phyloP scores from a whole-genome alignment of 352 stramenopile genomes.

The Phytophthora chlamydospora region DNA sequence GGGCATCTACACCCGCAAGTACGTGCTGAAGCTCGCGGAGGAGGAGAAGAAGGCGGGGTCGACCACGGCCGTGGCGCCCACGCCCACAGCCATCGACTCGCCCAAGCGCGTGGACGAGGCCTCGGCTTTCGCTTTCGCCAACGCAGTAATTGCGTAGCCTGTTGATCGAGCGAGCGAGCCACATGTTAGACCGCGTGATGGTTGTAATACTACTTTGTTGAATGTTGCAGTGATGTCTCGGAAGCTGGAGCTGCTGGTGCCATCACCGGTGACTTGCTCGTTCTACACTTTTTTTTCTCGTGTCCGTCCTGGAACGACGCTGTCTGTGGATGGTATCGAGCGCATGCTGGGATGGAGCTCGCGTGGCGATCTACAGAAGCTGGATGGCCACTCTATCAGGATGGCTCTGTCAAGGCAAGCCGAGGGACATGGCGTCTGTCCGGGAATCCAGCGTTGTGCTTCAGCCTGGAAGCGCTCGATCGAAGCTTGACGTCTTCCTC shows the following conservation, averaged over 20 bases:
- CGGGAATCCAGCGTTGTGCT: constrained; percentile 14
- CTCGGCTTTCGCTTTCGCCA: constrained; percentile 20
- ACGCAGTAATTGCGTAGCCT: constrained; percentile 3
- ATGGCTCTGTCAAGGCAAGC: constrained; percentile 20
- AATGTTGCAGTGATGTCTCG: constrained; percentile 5
- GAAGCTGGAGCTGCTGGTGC: constrained; percentile 16
- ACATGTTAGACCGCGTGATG: constrained; percentile 18
- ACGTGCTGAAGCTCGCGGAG: constrained; percentile 64
- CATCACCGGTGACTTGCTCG: constrained; percentile 31
- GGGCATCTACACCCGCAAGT: constrained; percentile 72
- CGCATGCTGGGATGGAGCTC: constrained; percentile 1
- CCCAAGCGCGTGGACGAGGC: constrained; percentile 17
- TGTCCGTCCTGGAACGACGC: constrained; percentile 3
- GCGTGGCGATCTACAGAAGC: constrained; percentile 18
- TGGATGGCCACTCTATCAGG: constrained; percentile 7
- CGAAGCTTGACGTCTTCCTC: background rate
- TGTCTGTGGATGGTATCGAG: background rate
- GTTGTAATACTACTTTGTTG: constrained; percentile 28
- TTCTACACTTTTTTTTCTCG: constrained; percentile 19
- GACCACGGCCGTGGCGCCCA: background rate
- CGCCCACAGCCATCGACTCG: background rate
- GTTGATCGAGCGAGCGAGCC: constrained; percentile 6
- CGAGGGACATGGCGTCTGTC: constrained; percentile 14
- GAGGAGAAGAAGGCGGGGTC: constrained; percentile 37
- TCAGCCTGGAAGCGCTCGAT: background rate